phyloP scores from a whole-genome alignment of 1,284 basidiomycete species.

The Schizophyllum amplum region DNA sequence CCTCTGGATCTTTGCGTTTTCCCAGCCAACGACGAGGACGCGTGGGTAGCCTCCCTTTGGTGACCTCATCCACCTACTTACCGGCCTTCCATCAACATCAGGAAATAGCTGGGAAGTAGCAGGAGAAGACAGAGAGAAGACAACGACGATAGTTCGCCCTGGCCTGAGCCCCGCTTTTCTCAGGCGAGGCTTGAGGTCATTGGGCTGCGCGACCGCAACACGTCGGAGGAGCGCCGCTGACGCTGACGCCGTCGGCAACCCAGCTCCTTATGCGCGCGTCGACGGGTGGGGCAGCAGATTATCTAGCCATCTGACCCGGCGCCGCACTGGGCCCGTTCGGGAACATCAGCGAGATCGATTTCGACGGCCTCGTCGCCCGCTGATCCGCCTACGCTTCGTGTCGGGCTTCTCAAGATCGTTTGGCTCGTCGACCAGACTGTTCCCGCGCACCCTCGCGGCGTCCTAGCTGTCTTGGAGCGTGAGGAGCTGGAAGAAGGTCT shows the following conservation, averaged over 20 bases:
- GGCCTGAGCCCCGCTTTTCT: neutral
- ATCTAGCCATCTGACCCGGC: neutral
- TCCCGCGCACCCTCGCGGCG: neutral
- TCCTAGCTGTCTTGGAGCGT: neutral
- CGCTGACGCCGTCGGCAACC: neutral
- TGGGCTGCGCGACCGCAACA: neutral
- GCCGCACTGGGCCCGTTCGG: neutral
- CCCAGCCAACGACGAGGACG: too few species aligned
- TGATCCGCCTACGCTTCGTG: neutral
- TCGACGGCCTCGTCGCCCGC: neutral
- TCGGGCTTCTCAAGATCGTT: neutral
- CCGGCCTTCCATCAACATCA: too few species aligned
- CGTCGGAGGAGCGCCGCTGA: too few species aligned
- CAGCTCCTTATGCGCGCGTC: neutral
- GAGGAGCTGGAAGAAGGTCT: neutral
- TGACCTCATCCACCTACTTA: too few species aligned
- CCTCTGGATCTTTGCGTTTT: too few species aligned
- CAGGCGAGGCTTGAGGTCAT: neutral
- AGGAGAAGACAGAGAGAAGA: neutral
- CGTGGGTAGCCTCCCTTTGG: too few species aligned
- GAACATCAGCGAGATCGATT: neutral
- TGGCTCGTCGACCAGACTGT: neutral
- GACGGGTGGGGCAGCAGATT: neutral
- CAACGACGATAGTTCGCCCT: neutral
- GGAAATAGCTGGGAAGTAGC: too few species aligned